Conservation (phyloP, 495 filamentous ascomycete species). For the Hypoxylon intermedium region DNA sequence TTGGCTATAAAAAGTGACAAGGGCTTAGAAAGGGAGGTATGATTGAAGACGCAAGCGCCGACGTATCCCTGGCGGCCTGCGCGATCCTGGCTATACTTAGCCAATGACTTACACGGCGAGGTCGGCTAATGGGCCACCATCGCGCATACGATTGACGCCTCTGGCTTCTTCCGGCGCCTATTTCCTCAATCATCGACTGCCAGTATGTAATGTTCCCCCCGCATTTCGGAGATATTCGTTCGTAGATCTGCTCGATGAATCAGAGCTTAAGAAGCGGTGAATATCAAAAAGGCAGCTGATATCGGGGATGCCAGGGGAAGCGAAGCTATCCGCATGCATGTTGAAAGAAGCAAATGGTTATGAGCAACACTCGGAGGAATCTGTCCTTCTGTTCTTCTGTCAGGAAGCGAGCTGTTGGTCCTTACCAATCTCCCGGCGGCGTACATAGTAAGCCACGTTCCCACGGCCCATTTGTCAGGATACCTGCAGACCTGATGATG, state of each 20-base stretch:
- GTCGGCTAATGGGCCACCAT: constrained; percentile 42
- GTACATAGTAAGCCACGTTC: constrained; percentile 31
- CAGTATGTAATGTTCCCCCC: constrained; percentile 18
- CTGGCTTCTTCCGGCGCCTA: constrained; percentile 36
- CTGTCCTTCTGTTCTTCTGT: constrained; percentile 6
- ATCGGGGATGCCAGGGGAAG: constrained; percentile 1
- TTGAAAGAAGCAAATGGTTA: constrained; percentile 17
- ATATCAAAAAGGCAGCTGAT: constrained; percentile 8
- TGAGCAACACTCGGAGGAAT: constrained; percentile 17
- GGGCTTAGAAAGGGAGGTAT: constrained; percentile 37
- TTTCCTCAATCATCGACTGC: constrained; percentile 3
- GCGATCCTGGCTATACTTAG: constrained; percentile 35
- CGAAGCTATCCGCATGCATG: constrained; percentile 4
- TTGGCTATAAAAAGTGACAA: constrained; percentile 46
- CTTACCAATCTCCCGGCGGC: constrained; percentile 22
- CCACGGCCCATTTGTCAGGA: constrained; percentile 6
- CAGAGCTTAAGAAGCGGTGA: constrained; percentile 23
- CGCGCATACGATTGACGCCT: constrained; percentile 35
- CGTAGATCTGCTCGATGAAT: constrained; percentile 5
- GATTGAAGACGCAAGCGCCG: constrained; percentile 44
- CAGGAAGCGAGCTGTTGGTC: constrained; percentile 7
- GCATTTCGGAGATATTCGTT: constrained; percentile 28
- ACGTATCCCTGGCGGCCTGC: constrained; percentile 34
- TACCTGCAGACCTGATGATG: neutral
- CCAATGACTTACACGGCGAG: constrained; percentile 35